These are phyloP conservation scores for Fusarium verticillioides DNA, from an alignment of 2,329 filamentous ascomycete species.

Conservation along the genomic window DNA sequence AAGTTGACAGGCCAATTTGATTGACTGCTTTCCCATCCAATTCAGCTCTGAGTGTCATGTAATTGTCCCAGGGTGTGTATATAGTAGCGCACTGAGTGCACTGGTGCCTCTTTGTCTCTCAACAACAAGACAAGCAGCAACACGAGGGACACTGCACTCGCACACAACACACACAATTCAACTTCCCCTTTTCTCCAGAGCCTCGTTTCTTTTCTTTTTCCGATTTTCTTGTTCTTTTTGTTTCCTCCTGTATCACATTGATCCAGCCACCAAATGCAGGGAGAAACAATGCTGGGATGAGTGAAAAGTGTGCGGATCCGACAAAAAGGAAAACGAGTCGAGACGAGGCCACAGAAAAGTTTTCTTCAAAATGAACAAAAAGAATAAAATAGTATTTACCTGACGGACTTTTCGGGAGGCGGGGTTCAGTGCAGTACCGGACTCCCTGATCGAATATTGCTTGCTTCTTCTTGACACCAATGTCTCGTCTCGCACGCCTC, in stretches of 20 bases:
- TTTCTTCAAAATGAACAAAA: conserved; percentile 12
- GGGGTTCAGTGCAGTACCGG: conserved; percentile 21
- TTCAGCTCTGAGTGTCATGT: conserved; percentile 36
- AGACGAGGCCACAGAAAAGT: conserved; percentile 25
- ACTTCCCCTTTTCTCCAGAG: conserved; percentile 28
- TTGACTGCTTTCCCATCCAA: conserved; percentile 29
- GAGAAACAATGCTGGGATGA: conserved; percentile 22
- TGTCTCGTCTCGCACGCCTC: conserved; percentile 15
- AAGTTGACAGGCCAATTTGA: conserved; percentile 26
- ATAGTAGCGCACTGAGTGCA: conserved; percentile 19
- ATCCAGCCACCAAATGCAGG: conserved; percentile 34
- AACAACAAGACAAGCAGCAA: conserved; percentile 38
- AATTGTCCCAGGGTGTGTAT: conserved; percentile 28
- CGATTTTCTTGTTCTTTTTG: conserved; percentile 18
- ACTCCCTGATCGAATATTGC: background rate
- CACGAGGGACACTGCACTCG: conserved; percentile 16
- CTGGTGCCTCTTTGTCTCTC: conserved; percentile 34
- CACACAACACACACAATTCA: conserved; percentile 39
- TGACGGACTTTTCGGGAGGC: conserved; percentile 13
- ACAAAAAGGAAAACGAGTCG: conserved; percentile 23
- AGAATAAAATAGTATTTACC: conserved; percentile 22
- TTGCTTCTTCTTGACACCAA: conserved; percentile 13
- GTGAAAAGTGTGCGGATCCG: conserved; percentile 17
- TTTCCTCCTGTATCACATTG: conserved; percentile 24
- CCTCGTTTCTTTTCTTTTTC: conserved; percentile 26